A percentile compares a stretch with the other conserved stretches of the same genome.
These are phyloP conservation scores for Colletotrichum sp. DNA, from an alignment of 2,329 filamentous ascomycete genomes.

Conservation along the genomic window DNA sequence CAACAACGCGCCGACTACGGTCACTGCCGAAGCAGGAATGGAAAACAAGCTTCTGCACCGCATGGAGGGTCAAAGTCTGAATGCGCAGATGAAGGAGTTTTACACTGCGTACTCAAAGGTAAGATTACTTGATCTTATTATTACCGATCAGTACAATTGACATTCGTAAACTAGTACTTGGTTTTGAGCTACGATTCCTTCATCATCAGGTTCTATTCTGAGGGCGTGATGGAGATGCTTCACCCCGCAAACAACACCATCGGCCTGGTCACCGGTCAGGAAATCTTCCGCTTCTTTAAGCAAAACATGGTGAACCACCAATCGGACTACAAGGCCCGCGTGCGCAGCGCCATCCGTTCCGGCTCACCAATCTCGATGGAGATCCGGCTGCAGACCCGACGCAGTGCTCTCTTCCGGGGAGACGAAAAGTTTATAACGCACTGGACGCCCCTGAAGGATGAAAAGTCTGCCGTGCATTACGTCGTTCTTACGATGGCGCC, in stretches of 20 bases:
- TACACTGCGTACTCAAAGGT: slow-evolving; percentile 32
- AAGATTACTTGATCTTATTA: neutral
- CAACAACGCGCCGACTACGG: neutral
- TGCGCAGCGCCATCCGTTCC: slow-evolving; percentile 22
- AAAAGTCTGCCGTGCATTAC: slow-evolving; percentile 6
- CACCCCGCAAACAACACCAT: slow-evolving; percentile 27
- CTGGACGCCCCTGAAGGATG: slow-evolving; percentile 25
- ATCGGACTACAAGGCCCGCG: slow-evolving; percentile 26
- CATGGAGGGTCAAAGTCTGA: slow-evolving; percentile 29
- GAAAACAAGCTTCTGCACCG: slow-evolving; percentile 26
- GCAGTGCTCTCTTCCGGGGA: slow-evolving; percentile 28
- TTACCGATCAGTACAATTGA: neutral
- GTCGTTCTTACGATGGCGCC: slow-evolving; percentile 20
- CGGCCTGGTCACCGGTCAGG: slow-evolving; percentile 25
- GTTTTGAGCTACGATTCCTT: slow-evolving; percentile 27
- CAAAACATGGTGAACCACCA: slow-evolving; percentile 28
- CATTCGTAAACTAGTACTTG: slow-evolving; percentile 18
- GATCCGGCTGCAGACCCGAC: slow-evolving; percentile 29
- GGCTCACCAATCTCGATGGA: slow-evolving; percentile 36
- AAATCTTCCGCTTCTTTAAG: slow-evolving; percentile 30
- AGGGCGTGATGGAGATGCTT: slow-evolving; percentile 26
- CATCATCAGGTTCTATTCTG: slow-evolving; percentile 29
- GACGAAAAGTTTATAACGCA: slow-evolving; percentile 25
- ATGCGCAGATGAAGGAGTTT: slow-evolving; percentile 31
- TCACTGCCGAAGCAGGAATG: slow-evolving; percentile 24